phyloP scores from a whole-genome alignment of 345 rosid species.

The Eucalyptus regnans region DNA sequence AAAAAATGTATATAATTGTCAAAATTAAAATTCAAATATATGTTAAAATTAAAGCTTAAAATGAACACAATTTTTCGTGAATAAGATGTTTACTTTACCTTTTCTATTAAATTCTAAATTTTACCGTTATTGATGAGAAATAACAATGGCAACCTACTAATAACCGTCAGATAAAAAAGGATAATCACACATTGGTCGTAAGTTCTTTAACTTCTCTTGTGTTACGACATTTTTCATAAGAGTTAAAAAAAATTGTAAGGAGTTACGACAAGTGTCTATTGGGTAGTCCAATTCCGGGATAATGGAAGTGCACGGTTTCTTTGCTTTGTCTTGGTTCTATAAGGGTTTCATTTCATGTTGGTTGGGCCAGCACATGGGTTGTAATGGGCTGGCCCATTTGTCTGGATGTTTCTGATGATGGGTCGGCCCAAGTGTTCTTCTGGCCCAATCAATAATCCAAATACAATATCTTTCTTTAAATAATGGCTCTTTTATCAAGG shows the following conservation, averaged over 20 bases:
- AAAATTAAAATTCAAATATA: no score
- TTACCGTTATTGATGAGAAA: no score
- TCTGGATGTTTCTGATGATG: not conserved
- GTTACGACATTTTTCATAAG: no score
- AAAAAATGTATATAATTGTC: no score
- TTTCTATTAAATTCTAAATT: no score
- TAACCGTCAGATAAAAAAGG: not conserved
- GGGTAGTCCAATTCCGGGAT: not conserved
- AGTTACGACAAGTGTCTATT: not conserved
- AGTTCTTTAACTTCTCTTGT: not conserved
- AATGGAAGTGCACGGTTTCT: not conserved
- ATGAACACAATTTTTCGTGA: no score
- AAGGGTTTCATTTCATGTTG: not conserved
- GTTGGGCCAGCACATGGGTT: not conserved
- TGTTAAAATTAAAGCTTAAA: no score
- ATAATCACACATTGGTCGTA: not conserved
- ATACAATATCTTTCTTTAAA: not conserved
- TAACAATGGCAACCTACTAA: not conserved
- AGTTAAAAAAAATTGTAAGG: not conserved
- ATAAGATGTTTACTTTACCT: no score
- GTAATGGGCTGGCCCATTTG: not conserved
- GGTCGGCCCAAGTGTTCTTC: not conserved
- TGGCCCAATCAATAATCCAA: not conserved
- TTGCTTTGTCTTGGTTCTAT: not conserved
- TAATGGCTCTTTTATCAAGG: not conserved